Evolutionary conservation across 345 rosid species (phyloP), one percentile per base, ranked within the genome.

Genomic region (Draba incana): DNA sequence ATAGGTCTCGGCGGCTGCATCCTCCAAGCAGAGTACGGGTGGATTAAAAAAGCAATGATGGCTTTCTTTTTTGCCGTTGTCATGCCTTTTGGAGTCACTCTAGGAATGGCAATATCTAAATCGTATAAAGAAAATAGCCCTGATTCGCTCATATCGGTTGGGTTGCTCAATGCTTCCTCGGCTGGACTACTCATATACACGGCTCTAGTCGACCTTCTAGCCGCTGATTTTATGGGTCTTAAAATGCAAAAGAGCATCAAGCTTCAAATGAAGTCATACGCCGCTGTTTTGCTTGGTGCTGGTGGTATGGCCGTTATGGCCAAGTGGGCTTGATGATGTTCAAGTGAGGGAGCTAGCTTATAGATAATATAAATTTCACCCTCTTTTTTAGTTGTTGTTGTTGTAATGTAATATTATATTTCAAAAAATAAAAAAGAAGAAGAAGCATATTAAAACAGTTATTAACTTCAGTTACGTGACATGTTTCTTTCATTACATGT

Each of bases 1-100:
- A 86, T 87, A 82, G 92, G 89, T 8, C 85, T 87, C 3, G 94
- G 97, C 0, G 88, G 92, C 0, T 86, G 88, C 74, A 84, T 88
- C 42, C 23, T 81, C 2, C 90, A 86, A 83, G 90, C 81, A 42
- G 78, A 68, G 54, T 75, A 75, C 9, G 59, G 44, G 24, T 54
- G 74, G 74, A 28, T 62, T 5, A 75, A 75, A 41, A 75, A 75
- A 45, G 38, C 60, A 1, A 52, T 69, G 2, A 84, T 88, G 97
- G 85, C 77, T 1, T 55, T 84, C 23, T 84, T 88, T 54, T 90
- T 90, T 55, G 55, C 89, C 5, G 71, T 85, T 0, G 85, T 90
- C 0, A 83, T 90, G 0, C 94, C 97, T 2, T 72, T 81, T 0
- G 93, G 92, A 43, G 80, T 90, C 5, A 89, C 64, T 4, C n/a